These are phyloP conservation scores for Podila epigama DNA, from an alignment of 192 early-diverging fungal species.

Conservation along the genomic window DNA sequence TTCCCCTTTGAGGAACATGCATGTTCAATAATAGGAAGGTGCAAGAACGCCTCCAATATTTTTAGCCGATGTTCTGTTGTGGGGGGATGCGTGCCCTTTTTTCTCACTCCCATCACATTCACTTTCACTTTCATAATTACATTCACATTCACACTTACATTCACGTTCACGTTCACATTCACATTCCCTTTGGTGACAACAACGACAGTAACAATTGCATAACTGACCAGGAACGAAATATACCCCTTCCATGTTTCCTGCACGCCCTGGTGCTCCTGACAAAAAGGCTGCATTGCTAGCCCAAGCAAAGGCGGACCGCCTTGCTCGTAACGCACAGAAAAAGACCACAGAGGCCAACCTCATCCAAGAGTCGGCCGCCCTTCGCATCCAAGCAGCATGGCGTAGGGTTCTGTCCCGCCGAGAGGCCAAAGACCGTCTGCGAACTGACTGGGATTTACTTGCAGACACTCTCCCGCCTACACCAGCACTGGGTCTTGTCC, in stretches of 20 bases:
- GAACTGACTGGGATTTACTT: conserved; percentile 29
- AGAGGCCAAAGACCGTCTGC: conserved; percentile 1
- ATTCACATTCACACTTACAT: not conserved
- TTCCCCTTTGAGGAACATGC: too few species aligned
- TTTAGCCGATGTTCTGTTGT: not conserved
- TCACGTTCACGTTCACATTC: not conserved
- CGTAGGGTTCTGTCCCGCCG: not conserved
- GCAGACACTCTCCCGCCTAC: conserved; percentile 2
- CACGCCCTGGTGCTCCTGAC: conserved; percentile 21
- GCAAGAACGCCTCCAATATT: too few species aligned
- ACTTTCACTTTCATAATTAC: not conserved
- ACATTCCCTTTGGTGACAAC: not conserved
- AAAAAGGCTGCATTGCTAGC: conserved; percentile 40
- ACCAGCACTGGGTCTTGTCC: conserved; percentile 25
- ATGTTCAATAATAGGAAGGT: too few species aligned
- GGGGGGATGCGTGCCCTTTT: not conserved
- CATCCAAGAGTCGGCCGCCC: conserved; percentile 9
- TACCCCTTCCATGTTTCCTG: conserved; percentile 29
- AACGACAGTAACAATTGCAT: not conserved
- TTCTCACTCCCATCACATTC: not conserved
- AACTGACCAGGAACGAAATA: not conserved
- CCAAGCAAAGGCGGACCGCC: conserved; percentile 37
- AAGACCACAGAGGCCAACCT: conserved; percentile 17
- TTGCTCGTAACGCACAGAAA: conserved; percentile 30
- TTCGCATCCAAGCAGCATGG: conserved; percentile 20